These are phyloP conservation scores for Echium plantagineum DNA, from an alignment of 257 asterid species.

Conservation along the genomic window DNA sequence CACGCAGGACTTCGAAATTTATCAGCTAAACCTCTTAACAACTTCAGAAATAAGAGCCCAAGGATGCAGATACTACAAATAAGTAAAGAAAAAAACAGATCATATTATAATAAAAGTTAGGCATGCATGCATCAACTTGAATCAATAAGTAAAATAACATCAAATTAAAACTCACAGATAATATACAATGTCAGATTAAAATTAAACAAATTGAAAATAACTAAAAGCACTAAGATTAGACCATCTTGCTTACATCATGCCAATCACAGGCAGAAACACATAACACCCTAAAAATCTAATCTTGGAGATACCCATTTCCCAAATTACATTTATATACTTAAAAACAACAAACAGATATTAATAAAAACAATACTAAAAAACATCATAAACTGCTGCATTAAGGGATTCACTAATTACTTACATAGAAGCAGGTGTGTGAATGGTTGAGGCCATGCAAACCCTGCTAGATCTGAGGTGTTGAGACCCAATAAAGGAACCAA, in stretches of 20 bases:
- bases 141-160: not conserved
- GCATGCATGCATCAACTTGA: slow-evolving; percentile 1
- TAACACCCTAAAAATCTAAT: slow-evolving; percentile 11
- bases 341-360: not conserved
- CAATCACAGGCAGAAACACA: slow-evolving; percentile 11
- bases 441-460: slow-evolving; percentile 38
- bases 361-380: not conserved
- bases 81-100: not conserved
- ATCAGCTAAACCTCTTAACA: not conserved
- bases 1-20: no score
- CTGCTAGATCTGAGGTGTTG: slow-evolving; percentile 36
- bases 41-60: not conserved
- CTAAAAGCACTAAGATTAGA: not conserved
- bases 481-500: slow-evolving; percentile 21
- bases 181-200: not conserved
- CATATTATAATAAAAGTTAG: not conserved
- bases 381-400: not conserved
- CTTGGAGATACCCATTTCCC: slow-evolving; percentile 4
- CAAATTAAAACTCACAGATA: not conserved
- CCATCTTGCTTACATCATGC: slow-evolving; percentile 6
- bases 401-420: slow-evolving; percentile 8
- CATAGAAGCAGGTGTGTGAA: slow-evolving; percentile 29
- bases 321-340: not conserved
- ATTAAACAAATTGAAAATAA: slow-evolving; percentile 1
- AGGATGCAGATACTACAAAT: not conserved